Base-by-base conservation (phyloP, 1,139 yeast genomes). In the Meyerozyma elateridarum region DNA sequence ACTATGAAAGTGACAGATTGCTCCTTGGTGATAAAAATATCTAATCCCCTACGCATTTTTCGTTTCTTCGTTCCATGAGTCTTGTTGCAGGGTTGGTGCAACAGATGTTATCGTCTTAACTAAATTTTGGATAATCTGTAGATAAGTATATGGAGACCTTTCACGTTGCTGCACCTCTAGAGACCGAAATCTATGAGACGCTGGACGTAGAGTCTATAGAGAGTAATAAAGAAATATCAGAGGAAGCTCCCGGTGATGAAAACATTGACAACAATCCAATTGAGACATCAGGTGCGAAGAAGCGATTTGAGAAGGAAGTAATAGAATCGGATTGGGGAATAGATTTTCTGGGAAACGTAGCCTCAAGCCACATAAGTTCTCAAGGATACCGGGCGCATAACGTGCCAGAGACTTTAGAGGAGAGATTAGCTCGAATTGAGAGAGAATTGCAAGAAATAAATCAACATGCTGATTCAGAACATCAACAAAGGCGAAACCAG, bases 151-250 rank as follows among this genome's bases (percentile, higher is more conserved):
- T 20, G 5, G 28, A n/a, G n/a, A n/a, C n/a, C n/a, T n/a, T n/a
- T n/a, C n/a, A n/a, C n/a, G n/a, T n/a, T n/a, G n/a, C n/a, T n/a
- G n/a, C n/a, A n/a, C n/a, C n/a, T n/a, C n/a, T n/a, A n/a, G 46
- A 40, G 2, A 44, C 40, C 5, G 46, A 40, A 22, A 36, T 44
- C 8, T 44, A 28, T 22, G 46, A 44, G 32, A 42, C 45, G 4
- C 39, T 44, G 4, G 45, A 40, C 22, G 38, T 36, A 4, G 46
- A 41, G 20, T 37, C 44, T 3, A 17, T 35, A 3, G 37, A 27
- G 5, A 31, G 15, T 3, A n/a, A 20, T 13, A 4, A 25, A 3
- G 33, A 31, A 13, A 33, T 31, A 6, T 20, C 22, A 5, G 4
- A n/a, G n/a, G n/a, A n/a, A n/a, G n/a, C n/a, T n/a, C n/a, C n/a